These are phyloP conservation scores for Ophiostoma ips DNA, from an alignment of 2,329 filamentous ascomycete genomes.

Conservation along the genomic window DNA sequence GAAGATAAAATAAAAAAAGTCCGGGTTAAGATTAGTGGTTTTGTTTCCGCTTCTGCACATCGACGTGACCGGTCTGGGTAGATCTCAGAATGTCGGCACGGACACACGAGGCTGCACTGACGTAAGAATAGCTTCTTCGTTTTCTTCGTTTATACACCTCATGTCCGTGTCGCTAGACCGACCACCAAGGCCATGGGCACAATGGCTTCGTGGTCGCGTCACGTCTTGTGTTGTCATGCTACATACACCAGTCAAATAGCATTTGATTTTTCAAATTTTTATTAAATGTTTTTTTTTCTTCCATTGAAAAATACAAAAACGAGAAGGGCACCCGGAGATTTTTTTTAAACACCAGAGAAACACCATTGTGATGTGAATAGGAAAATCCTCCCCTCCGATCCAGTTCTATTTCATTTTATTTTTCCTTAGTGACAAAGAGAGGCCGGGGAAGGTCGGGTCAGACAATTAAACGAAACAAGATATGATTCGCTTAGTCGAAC, in stretches of 20 bases:
- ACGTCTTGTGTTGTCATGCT: no score
- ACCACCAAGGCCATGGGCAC: not conserved
- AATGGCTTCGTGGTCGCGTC: no score
- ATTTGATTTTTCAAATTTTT: constrained; percentile 9
- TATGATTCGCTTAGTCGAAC: constrained; percentile 46
- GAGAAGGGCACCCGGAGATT: constrained; percentile 8
- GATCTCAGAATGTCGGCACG: not conserved
- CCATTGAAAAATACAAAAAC: constrained; percentile 10
- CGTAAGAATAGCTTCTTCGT: no score
- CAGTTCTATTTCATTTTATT: constrained; percentile 11
- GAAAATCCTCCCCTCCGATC: constrained; percentile 8
- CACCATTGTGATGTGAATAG: constrained; percentile 5
- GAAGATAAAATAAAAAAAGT: not conserved
- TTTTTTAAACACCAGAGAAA: constrained; percentile 6
- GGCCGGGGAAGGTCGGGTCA: constrained; percentile 4
- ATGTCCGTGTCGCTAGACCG: no score
- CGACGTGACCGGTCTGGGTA: no score
- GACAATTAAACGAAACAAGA: constrained; percentile 1
- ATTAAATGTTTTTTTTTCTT: constrained; percentile 4
- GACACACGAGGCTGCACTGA: no score
- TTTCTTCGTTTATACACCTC: no score
- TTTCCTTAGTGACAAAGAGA: constrained; percentile 4
- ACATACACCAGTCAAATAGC: not conserved
- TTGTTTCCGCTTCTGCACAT: no score
- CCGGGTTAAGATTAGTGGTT: not conserved